A percentile compares a stretch with the other conserved stretches of the same genome.
Evolutionary conservation across 768 basidiomycete species (phyloP).

Genomic region (Boletus subparvulus): DNA sequence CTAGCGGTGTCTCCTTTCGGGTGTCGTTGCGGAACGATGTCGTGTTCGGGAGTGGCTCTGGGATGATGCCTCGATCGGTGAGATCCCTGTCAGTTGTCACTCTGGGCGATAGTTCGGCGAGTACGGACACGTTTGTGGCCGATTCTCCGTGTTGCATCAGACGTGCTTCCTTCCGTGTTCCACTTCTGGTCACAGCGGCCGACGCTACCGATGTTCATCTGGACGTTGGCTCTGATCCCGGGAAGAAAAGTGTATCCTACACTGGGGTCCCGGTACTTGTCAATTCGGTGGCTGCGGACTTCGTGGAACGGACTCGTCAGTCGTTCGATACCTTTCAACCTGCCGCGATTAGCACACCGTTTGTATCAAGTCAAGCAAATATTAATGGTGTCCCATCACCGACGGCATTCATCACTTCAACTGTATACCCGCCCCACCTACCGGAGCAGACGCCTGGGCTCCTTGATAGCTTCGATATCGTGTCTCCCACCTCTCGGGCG

Average conservation of each 20-base stretch:
- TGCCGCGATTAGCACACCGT: conserved; percentile 18
- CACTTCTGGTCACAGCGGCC: conserved; percentile 1
- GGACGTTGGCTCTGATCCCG: background rate
- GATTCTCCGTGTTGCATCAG: conserved; percentile 21
- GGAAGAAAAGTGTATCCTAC: background rate
- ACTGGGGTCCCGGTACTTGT: background rate
- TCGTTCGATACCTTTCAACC: conserved; percentile 13
- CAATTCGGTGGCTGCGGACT: background rate
- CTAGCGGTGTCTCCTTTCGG: conserved; percentile 9
- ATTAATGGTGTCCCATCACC: background rate
- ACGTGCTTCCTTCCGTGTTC: conserved; percentile 1
- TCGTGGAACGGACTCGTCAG: background rate
- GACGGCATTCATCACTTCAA: background rate
- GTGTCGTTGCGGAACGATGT: conserved; percentile 1
- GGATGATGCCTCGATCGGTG: background rate
- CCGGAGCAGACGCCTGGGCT: background rate
- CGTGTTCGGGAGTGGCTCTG: background rate
- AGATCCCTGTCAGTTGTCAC: conserved; percentile 9
- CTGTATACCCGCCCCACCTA: background rate
- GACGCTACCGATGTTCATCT: background rate
- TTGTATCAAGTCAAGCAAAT: background rate
- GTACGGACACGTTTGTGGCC: conserved; percentile 23
- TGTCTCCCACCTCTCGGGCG: conserved; percentile 6
- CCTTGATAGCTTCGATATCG: background rate
- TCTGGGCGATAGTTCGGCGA: conserved; percentile 13